A percentile compares a stretch with the other conserved stretches of the same genome.
These are phyloP conservation scores for Colletotrichum sp. DNA, from an alignment of 2,329 filamentous ascomycete species.

Conservation along the genomic window DNA sequence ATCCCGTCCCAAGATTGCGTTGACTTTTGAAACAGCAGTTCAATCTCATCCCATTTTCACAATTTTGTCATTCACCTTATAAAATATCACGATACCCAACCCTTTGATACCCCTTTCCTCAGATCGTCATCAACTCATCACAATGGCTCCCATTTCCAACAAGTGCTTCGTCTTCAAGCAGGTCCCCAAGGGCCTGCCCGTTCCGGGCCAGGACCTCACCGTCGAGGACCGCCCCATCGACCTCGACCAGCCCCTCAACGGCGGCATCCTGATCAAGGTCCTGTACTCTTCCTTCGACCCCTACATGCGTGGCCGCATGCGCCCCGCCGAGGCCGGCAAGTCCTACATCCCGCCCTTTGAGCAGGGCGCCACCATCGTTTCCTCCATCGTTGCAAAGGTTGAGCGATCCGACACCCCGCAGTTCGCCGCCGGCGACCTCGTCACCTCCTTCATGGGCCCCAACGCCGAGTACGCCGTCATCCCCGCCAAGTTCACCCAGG, in stretches of 20 bases:
- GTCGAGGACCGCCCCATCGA: constrained; percentile 74
- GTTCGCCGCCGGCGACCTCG: constrained; percentile 54
- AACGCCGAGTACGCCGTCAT: constrained; percentile 69
- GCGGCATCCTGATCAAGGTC: constrained; percentile 73
- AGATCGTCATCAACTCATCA: background rate
- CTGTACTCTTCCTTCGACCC: constrained; percentile 82
- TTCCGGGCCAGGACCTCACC: constrained; percentile 71
- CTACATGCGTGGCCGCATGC: constrained; percentile 84
- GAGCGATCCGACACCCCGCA: constrained; percentile 67
- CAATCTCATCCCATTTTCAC: background rate
- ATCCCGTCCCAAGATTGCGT: background rate
- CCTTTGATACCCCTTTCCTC: background rate
- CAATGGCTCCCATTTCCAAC: constrained; percentile 61
- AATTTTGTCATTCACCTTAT: background rate
- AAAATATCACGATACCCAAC: background rate
- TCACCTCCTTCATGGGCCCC: constrained; percentile 49
- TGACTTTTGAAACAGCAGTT: background rate
- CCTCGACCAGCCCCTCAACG: constrained; percentile 61
- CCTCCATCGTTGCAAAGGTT: constrained; percentile 69
- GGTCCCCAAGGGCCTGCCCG: constrained; percentile 69
- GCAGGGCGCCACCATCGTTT: constrained; percentile 68
- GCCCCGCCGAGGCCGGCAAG: constrained; percentile 58
- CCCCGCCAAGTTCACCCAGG: constrained; percentile 11
- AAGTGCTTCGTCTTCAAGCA: constrained; percentile 78
- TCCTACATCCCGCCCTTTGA: constrained; percentile 72